Evolutionary conservation across 305 asterid genomes (phyloP).

Genomic region (Ilex paraguariensis): DNA sequence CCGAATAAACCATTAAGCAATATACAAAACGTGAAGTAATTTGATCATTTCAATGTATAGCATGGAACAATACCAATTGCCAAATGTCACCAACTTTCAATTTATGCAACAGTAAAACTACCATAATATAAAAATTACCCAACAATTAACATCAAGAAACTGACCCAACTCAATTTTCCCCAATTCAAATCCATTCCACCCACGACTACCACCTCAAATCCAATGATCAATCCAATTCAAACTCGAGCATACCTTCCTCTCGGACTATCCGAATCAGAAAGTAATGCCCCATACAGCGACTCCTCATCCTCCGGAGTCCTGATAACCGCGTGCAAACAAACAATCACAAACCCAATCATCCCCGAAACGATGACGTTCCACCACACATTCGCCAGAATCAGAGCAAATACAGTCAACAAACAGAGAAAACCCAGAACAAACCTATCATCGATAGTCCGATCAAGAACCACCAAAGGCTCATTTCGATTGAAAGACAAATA

Average conservation of each 20-base stretch:
- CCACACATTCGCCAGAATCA: constrained; percentile 71
- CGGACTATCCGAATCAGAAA: constrained; percentile 64
- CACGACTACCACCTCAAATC: background rate
- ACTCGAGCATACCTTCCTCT: constrained; percentile 64
- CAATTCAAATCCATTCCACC: no score
- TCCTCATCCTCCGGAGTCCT: constrained; percentile 81
- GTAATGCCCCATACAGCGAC: constrained; percentile 82
- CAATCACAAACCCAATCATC: constrained; percentile 46
- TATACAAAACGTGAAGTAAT: no score
- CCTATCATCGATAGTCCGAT: constrained; percentile 51
- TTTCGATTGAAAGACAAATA: constrained; percentile 57
- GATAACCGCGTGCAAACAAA: constrained; percentile 54
- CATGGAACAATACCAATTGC: no score
- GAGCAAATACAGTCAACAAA: constrained; percentile 42
- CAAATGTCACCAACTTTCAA: no score
- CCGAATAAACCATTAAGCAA: no score
- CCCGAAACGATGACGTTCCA: constrained; percentile 40
- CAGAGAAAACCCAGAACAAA: constrained; percentile 39
- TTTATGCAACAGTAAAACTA: no score
- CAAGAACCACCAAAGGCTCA: constrained; percentile 50
- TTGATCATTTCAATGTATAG: no score
- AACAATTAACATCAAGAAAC: no score
- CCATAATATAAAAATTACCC: no score
- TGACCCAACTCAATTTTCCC: no score
- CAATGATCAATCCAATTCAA: constrained; percentile 18